Evolutionary conservation across 306 rosid species (phyloP).

Genomic region (Dalbergia cochinchinensis): DNA sequence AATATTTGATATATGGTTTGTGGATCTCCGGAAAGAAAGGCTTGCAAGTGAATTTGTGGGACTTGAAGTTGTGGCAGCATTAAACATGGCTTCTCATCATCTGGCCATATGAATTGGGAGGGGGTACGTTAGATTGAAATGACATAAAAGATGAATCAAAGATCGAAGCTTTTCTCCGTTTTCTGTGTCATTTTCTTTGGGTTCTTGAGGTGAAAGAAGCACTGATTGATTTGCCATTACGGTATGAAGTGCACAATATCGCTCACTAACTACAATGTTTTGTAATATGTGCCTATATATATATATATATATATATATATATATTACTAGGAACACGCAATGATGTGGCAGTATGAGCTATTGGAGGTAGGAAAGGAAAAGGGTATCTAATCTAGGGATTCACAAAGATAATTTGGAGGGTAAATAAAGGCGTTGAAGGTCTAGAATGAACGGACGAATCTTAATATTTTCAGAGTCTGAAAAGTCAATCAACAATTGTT

Average conservation of each 20-base stretch:
- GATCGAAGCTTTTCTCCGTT: background rate
- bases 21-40: constrained; percentile 54
- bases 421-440: no score
- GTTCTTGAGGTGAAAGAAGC: background rate
- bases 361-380: no score
- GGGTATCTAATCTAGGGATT: no score
- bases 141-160: constrained; percentile 47
- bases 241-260: background rate
- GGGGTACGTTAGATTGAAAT: constrained; percentile 50
- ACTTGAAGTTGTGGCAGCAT: constrained; percentile 50
- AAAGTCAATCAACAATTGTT: no score
- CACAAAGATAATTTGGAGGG: no score
- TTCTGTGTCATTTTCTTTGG: background rate
- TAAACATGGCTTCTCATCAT: constrained; percentile 58
- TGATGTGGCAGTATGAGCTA: no score
- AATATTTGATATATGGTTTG: constrained; percentile 32
- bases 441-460: no score
- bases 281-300: no score
- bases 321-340: no score
- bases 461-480: no score
- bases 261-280: background rate
- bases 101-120: constrained; percentile 70
- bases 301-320: no score
- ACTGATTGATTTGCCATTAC: background rate
- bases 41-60: constrained; percentile 59